Base-by-base conservation (phyloP, 1,139 yeast species). In the Kurtzmaniella natalensis region DNA sequence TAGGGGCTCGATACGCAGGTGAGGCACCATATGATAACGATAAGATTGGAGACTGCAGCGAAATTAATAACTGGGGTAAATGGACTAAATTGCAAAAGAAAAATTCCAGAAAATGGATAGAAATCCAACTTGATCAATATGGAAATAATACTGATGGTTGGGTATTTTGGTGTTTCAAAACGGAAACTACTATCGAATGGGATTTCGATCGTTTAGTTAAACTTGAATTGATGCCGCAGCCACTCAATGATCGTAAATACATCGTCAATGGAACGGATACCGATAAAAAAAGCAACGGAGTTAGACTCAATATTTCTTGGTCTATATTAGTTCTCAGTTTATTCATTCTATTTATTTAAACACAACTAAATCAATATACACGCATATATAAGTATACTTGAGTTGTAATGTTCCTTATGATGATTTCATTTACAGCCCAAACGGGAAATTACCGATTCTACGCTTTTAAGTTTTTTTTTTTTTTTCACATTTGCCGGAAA, bases 101-200 rank as follows among this genome's bases (percentile, higher is more conserved):
- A 56, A 59, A 56, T 64, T 66, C 54, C 53, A 72, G 55, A 68
- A 76, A 56, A 67, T 75, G 43, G 72, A 44, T 62, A 18, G 69
- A 62, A 42, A 59, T 60, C 45, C 69, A 62, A 38, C 39, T 51
- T 16, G 51, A 48, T 28, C 47, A 48, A 33, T 51, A 51, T 30
- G 32, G 34, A 8, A 35, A 39, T 7, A 70, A 50, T 51, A 55
- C 65, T 24, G 60, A 60, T 5, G 85, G 85, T 2, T 78, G 82
- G 82, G 74, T 76, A 22, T 78, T 78, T 48, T 79, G 85, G 86
- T 75, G 78, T 50, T 78, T 73, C 67, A 78, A 78, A 54, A 78
- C 84, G 3, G 85, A 79, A 48, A 59, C 57, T 34, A 64, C 78
- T 5, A 62, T 73, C 23, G 84, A 78, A 53, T 78, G 85, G 85